phyloP scores from a whole-genome alignment of 1,139 yeast genomes.

The Yamadazyma dendronema region DNA sequence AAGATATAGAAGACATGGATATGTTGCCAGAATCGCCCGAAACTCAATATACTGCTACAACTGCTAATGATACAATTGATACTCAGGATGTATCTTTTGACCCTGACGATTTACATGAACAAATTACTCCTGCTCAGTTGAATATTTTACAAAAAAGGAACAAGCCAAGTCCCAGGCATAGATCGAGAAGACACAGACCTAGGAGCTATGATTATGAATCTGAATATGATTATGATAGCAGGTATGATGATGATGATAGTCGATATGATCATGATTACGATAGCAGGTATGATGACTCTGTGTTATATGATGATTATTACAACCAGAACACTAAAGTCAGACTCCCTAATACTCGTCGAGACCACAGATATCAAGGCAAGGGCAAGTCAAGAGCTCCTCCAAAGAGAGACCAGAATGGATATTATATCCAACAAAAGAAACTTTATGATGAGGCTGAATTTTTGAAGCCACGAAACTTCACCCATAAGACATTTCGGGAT shows the following conservation, averaged over 20 bases:
- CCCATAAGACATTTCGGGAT: constrained; percentile 42
- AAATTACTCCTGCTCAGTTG: constrained; percentile 38
- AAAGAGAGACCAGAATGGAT: constrained; percentile 22
- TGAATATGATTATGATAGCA: constrained; percentile 6
- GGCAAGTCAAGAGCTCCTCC: neutral
- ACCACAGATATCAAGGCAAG: neutral
- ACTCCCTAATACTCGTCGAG: constrained; percentile 6
- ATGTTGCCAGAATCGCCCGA: constrained; percentile 12
- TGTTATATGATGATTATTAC: constrained; percentile 12
- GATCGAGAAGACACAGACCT: constrained; percentile 9
- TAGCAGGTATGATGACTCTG: constrained; percentile 6
- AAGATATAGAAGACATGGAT: constrained; percentile 2
- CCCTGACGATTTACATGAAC: constrained; percentile 33
- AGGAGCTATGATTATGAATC: constrained; percentile 6
- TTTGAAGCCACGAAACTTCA: constrained; percentile 36
- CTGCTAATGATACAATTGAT: constrained; percentile 8
- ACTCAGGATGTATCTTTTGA: constrained; percentile 17
- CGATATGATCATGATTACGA: constrained; percentile 3
- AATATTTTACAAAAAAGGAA: constrained; percentile 23
- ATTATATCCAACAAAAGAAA: constrained; percentile 39
- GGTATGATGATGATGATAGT: constrained; percentile 4
- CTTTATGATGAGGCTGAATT: constrained; percentile 31
- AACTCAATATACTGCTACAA: constrained; percentile 8
- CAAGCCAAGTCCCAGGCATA: constrained; percentile 4
- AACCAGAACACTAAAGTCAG: constrained; percentile 9